Evolutionary conservation across 2,329 filamentous ascomycete species (phyloP).

Genomic region (Blumeria graminis): DNA sequence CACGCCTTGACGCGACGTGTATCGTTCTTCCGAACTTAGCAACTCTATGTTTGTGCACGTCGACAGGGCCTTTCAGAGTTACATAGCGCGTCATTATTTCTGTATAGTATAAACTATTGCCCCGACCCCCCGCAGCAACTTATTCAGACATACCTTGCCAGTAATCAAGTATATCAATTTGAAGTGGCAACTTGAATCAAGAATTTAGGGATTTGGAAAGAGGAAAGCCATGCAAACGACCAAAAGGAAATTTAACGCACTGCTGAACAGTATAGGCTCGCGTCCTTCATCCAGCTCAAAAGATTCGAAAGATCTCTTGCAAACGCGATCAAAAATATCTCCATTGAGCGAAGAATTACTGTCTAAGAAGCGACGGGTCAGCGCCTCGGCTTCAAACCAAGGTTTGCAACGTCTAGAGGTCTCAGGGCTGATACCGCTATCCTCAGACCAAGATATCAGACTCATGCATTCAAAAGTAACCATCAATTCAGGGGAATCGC

Average conservation of each 20-base stretch:
- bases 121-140: no score
- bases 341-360: slow-evolving; percentile 6
- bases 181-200: no score
- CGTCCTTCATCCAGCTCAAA: slow-evolving; percentile 20
- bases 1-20: no score
- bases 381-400: slow-evolving; percentile 3
- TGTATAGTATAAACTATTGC: no score
- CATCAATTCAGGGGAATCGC: slow-evolving; percentile 15
- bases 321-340: slow-evolving; percentile 12
- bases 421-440: not conserved
- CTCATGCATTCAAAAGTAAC: not conserved
- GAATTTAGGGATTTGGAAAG: no score
- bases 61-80: no score
- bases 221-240: slow-evolving; percentile 37
- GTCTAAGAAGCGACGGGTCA: slow-evolving; percentile 14
- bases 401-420: no score
- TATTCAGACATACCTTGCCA: no score
- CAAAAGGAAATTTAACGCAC: slow-evolving; percentile 63
- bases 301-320: slow-evolving; percentile 17
- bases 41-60: no score
- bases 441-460: not conserved
- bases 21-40: no score
- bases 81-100: no score
- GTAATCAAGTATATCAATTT: no score
- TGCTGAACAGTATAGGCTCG: slow-evolving; percentile 41